Evolutionary conservation across 148 eudicot species (phyloP).

Genomic region (Amaranthus hypochondriacus): DNA sequence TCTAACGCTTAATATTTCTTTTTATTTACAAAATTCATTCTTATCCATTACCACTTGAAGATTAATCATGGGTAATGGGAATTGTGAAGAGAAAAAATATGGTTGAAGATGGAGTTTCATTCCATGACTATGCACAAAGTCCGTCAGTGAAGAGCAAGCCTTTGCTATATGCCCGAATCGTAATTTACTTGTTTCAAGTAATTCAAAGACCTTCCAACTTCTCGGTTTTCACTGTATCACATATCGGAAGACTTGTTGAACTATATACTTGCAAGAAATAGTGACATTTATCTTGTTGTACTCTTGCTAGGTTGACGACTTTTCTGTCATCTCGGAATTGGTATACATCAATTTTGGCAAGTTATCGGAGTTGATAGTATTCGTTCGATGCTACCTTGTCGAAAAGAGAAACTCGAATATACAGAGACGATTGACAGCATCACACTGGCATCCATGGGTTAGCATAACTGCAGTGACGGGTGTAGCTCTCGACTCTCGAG

Average conservation of each 20-base stretch:
- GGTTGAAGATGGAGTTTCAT: too few species aligned
- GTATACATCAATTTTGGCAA: not conserved
- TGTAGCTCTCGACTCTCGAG: too few species aligned
- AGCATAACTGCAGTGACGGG: not conserved
- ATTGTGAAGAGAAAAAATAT: too few species aligned
- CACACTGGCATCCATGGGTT: not conserved
- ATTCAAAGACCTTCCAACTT: not conserved
- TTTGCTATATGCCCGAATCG: not conserved
- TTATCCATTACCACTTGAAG: too few species aligned
- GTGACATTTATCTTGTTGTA: conserved; percentile 3
- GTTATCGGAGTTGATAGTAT: not conserved
- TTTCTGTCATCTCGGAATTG: not conserved
- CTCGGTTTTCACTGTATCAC: not conserved
- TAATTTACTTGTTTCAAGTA: not conserved
- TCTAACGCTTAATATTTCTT: too few species aligned
- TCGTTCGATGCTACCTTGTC: not conserved
- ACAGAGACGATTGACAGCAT: not conserved
- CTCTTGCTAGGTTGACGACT: conserved; percentile 3
- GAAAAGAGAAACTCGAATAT: not conserved
- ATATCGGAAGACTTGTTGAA: not conserved
- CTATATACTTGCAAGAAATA: not conserved
- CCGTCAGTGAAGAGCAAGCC: too few species aligned
- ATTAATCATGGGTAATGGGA: too few species aligned
- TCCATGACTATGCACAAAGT: too few species aligned
- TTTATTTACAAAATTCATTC: too few species aligned